Evolutionary conservation across 2,329 filamentous ascomycete species (phyloP).

Genomic region (Apiospora phragmitis): DNA sequence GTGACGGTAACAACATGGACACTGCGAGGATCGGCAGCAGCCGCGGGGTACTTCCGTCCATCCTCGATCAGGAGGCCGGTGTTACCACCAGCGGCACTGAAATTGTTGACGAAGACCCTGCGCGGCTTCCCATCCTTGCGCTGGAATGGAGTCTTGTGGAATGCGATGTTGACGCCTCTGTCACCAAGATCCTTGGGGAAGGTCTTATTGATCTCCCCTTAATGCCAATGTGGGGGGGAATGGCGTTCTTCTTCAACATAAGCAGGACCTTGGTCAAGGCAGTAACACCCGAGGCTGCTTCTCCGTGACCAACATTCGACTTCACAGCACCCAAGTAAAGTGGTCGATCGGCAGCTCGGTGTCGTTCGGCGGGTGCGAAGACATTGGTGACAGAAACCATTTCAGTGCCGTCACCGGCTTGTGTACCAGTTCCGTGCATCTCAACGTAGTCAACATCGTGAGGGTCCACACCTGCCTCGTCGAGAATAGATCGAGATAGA

Average conservation of each 20-base stretch:
- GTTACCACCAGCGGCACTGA: constrained; percentile 71
- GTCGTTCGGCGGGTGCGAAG: constrained; percentile 48
- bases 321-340: constrained; percentile 65
- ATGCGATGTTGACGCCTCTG: constrained; percentile 61
- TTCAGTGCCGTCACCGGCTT: constrained; percentile 80
- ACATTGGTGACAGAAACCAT: constrained; percentile 71
- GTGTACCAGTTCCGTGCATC: constrained; percentile 87
- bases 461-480: constrained; percentile 73
- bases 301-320: constrained; percentile 63
- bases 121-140: constrained; percentile 49
- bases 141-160: constrained; percentile 50
- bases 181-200: constrained; percentile 58
- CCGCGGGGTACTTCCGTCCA: constrained; percentile 41
- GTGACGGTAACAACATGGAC: constrained; percentile 61
- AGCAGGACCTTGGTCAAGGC: constrained; percentile 64
- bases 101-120: constrained; percentile 65
- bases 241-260: constrained; percentile 63
- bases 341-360: constrained; percentile 49
- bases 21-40: constrained; percentile 50
- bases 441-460: constrained; percentile 81
- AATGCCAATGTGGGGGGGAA: constrained; percentile 69
- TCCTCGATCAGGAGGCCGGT: constrained; percentile 68
- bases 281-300: constrained; percentile 62
- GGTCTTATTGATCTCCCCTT: constrained; percentile 62
- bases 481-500: constrained; percentile 69